Conservation (phyloP, 345 rosid genomes). For the Fremontodendron californicum region DNA sequence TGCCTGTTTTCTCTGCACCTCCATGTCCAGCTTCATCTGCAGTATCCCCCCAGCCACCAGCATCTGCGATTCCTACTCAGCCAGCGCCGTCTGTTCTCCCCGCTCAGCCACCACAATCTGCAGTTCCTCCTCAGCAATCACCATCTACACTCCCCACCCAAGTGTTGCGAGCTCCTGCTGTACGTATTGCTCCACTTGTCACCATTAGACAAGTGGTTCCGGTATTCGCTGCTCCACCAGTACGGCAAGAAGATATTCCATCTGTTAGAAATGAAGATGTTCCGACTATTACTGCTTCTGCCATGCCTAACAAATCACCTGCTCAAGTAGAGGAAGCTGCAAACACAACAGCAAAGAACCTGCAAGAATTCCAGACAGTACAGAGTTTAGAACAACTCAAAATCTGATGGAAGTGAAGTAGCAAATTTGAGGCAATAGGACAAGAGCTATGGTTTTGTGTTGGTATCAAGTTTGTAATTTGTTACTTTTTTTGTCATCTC, state of each 20-base stretch:
- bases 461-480: constrained; percentile 33
- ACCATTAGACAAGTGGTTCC: constrained; percentile 69
- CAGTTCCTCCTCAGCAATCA: constrained; percentile 29
- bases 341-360: constrained; percentile 16
- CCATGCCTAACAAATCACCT: constrained; percentile 8
- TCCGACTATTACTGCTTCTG: constrained; percentile 17
- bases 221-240: constrained; percentile 59
- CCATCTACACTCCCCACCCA: constrained; percentile 20
- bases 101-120: constrained; percentile 14
- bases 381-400: constrained; percentile 51
- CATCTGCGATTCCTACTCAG: constrained; percentile 25
- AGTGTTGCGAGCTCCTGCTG: constrained; percentile 35
- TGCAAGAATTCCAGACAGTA: constrained; percentile 37
- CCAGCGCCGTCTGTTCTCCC: constrained; percentile 32
- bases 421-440: constrained; percentile 9
- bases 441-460: constrained; percentile 12
- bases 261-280: constrained; percentile 30
- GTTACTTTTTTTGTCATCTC: constrained; percentile 20
- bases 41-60: constrained; percentile 24
- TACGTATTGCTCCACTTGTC: constrained; percentile 62
- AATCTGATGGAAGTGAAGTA: constrained; percentile 33
- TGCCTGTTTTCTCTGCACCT: constrained; percentile 86
- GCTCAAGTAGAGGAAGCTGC: constrained; percentile 29
- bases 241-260: constrained; percentile 36
- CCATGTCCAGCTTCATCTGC: constrained; percentile 43